These are phyloP conservation scores for Vaccinium vitisidaea DNA, from an alignment of 148 eudicot genomes.

Conservation along the genomic window DNA sequence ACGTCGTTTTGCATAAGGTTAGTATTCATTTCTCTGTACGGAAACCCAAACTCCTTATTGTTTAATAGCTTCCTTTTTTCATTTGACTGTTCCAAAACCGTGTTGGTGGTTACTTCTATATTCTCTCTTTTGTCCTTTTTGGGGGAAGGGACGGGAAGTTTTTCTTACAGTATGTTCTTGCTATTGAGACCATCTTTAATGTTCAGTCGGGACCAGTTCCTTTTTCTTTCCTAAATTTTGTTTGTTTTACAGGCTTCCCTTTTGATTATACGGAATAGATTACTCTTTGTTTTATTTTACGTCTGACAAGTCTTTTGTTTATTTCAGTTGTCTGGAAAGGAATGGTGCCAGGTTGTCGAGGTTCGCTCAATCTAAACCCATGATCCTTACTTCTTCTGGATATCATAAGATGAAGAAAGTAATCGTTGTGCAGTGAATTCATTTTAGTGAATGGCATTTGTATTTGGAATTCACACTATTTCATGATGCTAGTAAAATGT, in stretches of 20 bases:
- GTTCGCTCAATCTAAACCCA: slow-evolving; percentile 30
- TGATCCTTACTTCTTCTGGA: slow-evolving; percentile 10
- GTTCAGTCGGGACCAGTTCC: neutral
- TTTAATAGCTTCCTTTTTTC: neutral
- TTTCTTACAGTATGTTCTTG: neutral
- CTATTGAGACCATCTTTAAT: neutral
- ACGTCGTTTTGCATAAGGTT: slow-evolving; percentile 66
- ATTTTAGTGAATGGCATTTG: neutral
- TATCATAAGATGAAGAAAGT: slow-evolving; percentile 1
- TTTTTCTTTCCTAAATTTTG: neutral
- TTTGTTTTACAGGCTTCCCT: neutral
- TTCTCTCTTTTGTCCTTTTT: neutral
- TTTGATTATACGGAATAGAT: neutral
- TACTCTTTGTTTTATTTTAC: neutral
- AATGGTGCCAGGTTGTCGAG: slow-evolving; percentile 70
- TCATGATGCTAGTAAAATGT: slow-evolving; percentile 3
- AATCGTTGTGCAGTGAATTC: neutral
- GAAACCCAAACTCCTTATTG: neutral
- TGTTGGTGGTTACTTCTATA: neutral
- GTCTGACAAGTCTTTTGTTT: slow-evolving; percentile 16
- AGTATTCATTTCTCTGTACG: slow-evolving; percentile 10
- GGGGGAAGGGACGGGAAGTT: neutral
- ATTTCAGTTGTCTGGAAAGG: slow-evolving; percentile 53
- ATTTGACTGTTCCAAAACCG: neutral
- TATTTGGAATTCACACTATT: neutral